Evolutionary conservation across 148 eudicot species (phyloP).

Genomic region (Talinum fruticosum): DNA sequence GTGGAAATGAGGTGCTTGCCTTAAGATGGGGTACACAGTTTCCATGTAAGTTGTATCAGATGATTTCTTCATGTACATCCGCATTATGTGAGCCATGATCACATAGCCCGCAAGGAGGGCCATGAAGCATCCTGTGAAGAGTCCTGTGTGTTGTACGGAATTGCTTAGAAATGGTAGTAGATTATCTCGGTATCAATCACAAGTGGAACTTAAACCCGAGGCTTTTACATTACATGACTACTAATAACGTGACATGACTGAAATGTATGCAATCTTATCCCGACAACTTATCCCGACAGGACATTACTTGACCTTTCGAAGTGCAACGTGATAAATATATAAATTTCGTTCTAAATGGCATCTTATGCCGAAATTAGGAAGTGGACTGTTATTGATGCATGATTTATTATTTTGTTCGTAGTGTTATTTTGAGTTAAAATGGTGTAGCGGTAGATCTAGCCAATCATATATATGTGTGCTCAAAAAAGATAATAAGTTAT

Average conservation of each 20-base stretch:
- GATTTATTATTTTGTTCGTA: background rate
- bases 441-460: constrained; percentile 7
- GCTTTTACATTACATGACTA: background rate
- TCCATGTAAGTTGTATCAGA: constrained; percentile 80
- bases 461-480: constrained; percentile 9
- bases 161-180: background rate
- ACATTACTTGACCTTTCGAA: too few relatives aligned
- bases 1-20: constrained; percentile 47
- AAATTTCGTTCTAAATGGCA: background rate
- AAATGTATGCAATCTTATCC: background rate
- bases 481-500: constrained; percentile 8
- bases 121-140: constrained; percentile 80
- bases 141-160: constrained; percentile 38
- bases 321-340: background rate
- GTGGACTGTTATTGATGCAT: background rate
- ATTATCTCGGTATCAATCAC: background rate
- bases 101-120: constrained; percentile 78
- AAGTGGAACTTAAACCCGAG: too few relatives aligned
- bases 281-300: too few relatives aligned
- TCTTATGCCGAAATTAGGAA: background rate
- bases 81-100: constrained; percentile 79
- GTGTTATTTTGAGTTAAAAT: background rate
- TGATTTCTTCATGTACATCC: constrained; percentile 54
- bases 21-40: constrained; percentile 86
- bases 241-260: too few relatives aligned